phyloP scores from a whole-genome alignment of 2,329 filamentous ascomycete species.

The Tolypocladium pustulatum region DNA sequence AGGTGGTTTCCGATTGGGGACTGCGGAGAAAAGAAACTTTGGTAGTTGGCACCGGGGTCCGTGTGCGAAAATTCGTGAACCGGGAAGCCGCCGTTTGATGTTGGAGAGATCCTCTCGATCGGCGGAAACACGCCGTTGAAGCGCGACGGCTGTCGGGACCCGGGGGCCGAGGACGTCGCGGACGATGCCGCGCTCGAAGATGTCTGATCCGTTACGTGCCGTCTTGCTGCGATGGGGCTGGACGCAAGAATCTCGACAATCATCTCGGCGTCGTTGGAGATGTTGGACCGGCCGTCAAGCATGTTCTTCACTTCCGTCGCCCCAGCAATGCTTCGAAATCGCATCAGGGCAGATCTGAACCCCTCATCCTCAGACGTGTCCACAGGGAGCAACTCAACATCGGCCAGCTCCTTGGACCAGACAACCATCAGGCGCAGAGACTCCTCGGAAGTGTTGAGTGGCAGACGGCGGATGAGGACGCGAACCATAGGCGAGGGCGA shows the following conservation, averaged over 20 bases:
- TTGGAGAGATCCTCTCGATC: constrained; percentile 51
- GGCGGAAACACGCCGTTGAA: constrained; percentile 54
- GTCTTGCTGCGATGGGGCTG: constrained; percentile 22
- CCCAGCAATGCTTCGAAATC: constrained; percentile 40
- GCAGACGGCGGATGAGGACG: constrained; percentile 44
- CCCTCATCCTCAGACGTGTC: constrained; percentile 39
- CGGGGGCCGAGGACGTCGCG: constrained; percentile 14
- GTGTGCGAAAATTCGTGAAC: constrained; percentile 48
- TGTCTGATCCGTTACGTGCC: constrained; percentile 12
- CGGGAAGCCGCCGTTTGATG: constrained; percentile 41
- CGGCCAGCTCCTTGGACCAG: constrained; percentile 44
- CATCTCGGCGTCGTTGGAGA: constrained; percentile 39
- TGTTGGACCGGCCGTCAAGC: constrained; percentile 44
- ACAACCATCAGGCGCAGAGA: constrained; percentile 46
- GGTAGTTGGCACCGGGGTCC: constrained; percentile 42
- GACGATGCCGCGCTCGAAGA: constrained; percentile 10
- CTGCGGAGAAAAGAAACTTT: constrained; percentile 60
- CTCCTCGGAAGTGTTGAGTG: constrained; percentile 42
- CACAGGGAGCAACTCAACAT: constrained; percentile 38
- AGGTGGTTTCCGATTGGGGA: constrained; percentile 63
- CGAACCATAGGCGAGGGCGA: constrained; percentile 24
- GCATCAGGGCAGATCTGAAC: constrained; percentile 41
- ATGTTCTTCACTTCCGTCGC: constrained; percentile 47
- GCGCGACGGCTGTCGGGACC: constrained; percentile 43
- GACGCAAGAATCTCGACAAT: constrained; percentile 45